Evolutionary conservation across 441 rosid species (phyloP).

Genomic region (Pelargonium fulgidum): DNA sequence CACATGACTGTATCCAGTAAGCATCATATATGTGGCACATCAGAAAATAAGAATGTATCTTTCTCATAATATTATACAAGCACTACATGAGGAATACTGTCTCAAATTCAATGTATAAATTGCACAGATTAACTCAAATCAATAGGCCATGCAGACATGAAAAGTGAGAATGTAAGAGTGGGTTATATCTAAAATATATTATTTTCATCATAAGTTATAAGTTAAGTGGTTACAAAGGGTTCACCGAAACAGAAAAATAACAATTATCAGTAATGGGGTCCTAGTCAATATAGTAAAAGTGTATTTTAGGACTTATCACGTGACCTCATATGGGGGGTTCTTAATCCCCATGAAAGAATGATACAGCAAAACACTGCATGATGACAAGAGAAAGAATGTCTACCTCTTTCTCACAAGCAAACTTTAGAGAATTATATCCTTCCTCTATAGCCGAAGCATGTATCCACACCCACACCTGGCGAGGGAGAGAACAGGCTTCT

Average conservation of each 20-base stretch:
- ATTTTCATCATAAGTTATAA: background rate
- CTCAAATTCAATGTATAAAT: background rate
- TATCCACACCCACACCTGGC: slow-evolving; percentile 72
- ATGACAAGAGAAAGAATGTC: slow-evolving; percentile 6
- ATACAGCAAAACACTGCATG: background rate
- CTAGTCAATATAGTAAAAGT: background rate
- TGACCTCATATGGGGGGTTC: background rate
- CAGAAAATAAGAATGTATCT: background rate
- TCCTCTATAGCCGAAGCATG: slow-evolving; percentile 75
- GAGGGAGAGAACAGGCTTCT: slow-evolving; percentile 25
- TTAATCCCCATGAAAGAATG: background rate
- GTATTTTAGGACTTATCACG: background rate
- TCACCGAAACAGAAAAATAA: background rate
- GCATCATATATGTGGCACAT: background rate
- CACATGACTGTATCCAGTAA: background rate
- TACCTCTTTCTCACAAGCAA: slow-evolving; percentile 66
- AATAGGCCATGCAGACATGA: no score
- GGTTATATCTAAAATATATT: no score
- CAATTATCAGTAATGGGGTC: background rate
- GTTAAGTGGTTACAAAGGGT: background rate
- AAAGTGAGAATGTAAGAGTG: no score
- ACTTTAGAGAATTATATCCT: slow-evolving; percentile 59
- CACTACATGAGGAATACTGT: background rate
- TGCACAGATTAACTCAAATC: background rate
- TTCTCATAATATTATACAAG: background rate